Percentiles rank a stretch among this genome's conserved stretches.
Evolutionary conservation across 768 basidiomycete genomes (phyloP).

Genomic region (Favolaschia claudopus): DNA sequence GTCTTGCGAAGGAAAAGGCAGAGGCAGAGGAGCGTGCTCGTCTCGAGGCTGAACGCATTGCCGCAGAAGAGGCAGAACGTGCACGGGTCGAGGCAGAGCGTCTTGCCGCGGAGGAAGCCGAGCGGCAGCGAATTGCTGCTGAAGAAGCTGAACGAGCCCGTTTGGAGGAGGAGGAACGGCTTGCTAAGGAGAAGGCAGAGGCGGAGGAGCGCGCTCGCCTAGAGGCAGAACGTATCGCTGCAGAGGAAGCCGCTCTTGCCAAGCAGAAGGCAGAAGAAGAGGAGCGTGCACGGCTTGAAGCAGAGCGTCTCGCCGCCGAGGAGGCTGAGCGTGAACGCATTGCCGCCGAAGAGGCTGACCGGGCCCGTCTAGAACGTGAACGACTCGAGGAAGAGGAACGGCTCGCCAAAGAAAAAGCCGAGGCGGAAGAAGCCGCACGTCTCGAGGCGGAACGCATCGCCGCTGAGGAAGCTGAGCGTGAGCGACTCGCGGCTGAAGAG

Average conservation of each 20-base stretch:
- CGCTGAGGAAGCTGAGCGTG: slow-evolving; percentile 5
- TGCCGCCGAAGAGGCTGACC: neutral
- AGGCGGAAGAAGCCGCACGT: neutral
- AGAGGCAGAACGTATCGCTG: neutral
- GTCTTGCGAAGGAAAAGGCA: no score
- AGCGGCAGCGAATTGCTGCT: neutral
- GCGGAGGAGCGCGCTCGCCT: neutral
- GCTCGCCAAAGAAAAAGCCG: neutral
- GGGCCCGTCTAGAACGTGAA: no score
- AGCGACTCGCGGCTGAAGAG: slow-evolving; percentile 6
- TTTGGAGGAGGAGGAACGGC: neutral
- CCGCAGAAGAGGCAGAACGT: neutral
- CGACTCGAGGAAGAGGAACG: neutral
- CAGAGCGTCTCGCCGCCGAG: slow-evolving; percentile 5
- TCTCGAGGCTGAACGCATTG: neutral
- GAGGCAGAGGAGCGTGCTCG: neutral
- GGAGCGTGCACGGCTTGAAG: neutral
- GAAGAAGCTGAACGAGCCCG: neutral
- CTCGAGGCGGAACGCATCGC: neutral
- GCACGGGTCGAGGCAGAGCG: neutral
- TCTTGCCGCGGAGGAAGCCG: neutral
- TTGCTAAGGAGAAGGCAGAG: neutral
- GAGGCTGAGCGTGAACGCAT: neutral
- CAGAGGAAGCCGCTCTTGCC: neutral
- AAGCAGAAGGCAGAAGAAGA: neutral